Evolutionary conservation across 257 asterid genomes (phyloP).

Genomic region (Nicotiana obtusifolia): DNA sequence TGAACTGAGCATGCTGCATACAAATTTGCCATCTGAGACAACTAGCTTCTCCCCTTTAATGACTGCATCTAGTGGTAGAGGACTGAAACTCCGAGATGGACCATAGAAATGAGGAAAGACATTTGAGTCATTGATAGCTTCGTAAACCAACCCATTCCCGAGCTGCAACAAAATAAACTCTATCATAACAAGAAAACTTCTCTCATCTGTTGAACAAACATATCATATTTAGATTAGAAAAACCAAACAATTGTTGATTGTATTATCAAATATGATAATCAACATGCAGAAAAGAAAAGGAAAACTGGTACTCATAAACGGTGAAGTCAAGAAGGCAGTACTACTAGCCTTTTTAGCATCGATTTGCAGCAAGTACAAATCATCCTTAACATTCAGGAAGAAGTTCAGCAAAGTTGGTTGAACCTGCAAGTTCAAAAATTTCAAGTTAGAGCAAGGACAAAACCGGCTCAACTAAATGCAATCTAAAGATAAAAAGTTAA

Average conservation of each 20-base stretch:
- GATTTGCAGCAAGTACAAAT: slow-evolving; percentile 68
- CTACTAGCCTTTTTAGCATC: slow-evolving; percentile 48
- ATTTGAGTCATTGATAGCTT: slow-evolving; percentile 46
- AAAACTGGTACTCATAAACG: neutral
- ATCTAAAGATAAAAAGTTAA: neutral
- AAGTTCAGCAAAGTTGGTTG: slow-evolving; percentile 55
- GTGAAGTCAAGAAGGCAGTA: slow-evolving; percentile 5
- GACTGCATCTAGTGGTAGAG: slow-evolving; percentile 66
- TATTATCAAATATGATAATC: neutral
- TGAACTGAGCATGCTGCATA: slow-evolving; percentile 44
- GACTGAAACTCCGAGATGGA: slow-evolving; percentile 65
- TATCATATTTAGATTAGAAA: neutral
- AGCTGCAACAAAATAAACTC: slow-evolving; percentile 42
- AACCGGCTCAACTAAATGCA: neutral
- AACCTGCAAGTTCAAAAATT: slow-evolving; percentile 46
- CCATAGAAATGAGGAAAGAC: slow-evolving; percentile 91
- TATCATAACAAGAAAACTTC: neutral
- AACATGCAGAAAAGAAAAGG: neutral
- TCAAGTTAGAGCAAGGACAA: neutral
- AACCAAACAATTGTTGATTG: neutral
- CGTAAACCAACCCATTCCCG: slow-evolving; percentile 73
- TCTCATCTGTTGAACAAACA: neutral
- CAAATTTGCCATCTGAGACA: slow-evolving; percentile 40
- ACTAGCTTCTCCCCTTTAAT: slow-evolving; percentile 59
- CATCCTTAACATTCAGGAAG: slow-evolving; percentile 45